These are phyloP conservation scores for Aspergillus sp. DNA, from an alignment of 2,329 filamentous ascomycete genomes.

Conservation along the genomic window DNA sequence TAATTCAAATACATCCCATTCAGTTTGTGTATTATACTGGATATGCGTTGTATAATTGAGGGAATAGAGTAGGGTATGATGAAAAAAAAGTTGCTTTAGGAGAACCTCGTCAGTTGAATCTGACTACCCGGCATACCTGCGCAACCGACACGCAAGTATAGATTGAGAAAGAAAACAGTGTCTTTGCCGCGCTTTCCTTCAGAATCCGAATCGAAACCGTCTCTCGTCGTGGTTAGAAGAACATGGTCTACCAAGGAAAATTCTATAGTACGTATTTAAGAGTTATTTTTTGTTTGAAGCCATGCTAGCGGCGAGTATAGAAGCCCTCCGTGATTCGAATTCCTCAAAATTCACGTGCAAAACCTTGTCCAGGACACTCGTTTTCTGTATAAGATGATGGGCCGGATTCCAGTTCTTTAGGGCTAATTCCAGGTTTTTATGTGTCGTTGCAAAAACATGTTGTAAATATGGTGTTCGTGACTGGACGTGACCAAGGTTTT, in stretches of 20 bases:
- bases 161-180: not conserved
- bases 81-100: no score
- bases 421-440: conserved; percentile 25
- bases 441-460: conserved; percentile 38
- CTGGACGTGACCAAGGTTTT: conserved; percentile 56
- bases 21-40: not conserved
- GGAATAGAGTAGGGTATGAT: no score
- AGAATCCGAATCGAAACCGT: not conserved
- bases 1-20: not conserved
- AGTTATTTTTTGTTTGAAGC: not conserved
- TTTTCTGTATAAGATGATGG: not conserved
- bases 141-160: not conserved
- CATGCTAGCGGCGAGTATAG: not conserved
- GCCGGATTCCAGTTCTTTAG: conserved; percentile 26
- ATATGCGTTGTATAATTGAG: not conserved
- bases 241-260: not conserved
- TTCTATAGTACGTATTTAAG: not conserved
- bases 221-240: not conserved
- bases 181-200: not conserved
- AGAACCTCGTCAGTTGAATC: not conserved
- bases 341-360: conserved; percentile 34
- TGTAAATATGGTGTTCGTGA: conserved; percentile 53
- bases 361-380: conserved; percentile 25
- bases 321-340: conserved; percentile 2
- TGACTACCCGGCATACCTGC: not conserved